Evolutionary conservation across 1,284 basidiomycete genomes (phyloP), one percentile per base, ranked within the genome.

Genomic region (Ceratobasidium sp.): DNA sequence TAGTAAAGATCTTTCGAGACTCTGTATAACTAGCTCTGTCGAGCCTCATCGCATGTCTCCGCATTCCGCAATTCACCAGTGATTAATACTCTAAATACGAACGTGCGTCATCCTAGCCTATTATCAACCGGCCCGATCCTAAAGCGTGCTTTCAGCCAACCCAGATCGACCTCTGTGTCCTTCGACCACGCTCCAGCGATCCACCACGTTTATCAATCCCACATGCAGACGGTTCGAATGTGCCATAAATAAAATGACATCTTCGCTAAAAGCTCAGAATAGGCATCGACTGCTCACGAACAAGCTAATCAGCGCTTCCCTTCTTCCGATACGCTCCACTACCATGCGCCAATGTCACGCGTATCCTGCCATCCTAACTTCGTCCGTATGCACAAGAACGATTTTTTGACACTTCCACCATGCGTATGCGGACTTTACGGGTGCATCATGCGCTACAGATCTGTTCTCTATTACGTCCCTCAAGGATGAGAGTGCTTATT

Each of bases 261-360:
- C 68, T 71, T 39, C 23, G n/a, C 33, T 15, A 58, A 9, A 23
- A 7, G 28, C 18, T 15, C 20, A 44, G 10, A 39, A 40, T 12
- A 33, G 40, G 15, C 51, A 44, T 71, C 3, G 18, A 44, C 55
- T 4, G 26, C 39, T 23, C 40, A 13, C n/a, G 26, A n/a, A 7
- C 55, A 26, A 40, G 26, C 26, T 61, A 71, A 60, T 69, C 23
- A 33, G 44, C 26, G 15, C 71, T 75, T 75, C 71, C 23, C 60
- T 75, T 75, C 71, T 75, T 75, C 71, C 71, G 64, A 75, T 60
- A 46, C 51, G 46, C 60, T 42, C 42, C 71, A 44, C 71, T 58
- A 75, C 71, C 71, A 75, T 46, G 71, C 60, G 71, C 18, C 61
- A 42, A 75, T n/a, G 71, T 64, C 71, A 63, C 71, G 58, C 60